Conservation (phyloP, 805 yeast species). For the Wickerhamiella nectarea region DNA sequence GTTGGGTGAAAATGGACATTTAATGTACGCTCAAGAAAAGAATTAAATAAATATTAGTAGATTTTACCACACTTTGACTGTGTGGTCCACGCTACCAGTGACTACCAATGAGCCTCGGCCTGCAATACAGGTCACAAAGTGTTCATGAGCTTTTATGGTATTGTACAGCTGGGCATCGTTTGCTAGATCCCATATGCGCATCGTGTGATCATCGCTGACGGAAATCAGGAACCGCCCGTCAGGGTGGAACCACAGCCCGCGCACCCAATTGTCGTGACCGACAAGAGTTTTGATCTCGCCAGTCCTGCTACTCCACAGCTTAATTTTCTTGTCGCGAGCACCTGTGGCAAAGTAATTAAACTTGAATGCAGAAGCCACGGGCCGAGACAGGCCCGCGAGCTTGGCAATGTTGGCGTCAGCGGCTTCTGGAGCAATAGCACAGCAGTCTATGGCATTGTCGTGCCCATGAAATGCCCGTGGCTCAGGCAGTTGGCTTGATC, state of each 20-base stretch:
- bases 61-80: conserved; percentile 43
- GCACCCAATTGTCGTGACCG: conserved; percentile 85
- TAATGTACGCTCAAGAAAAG: conserved; percentile 3
- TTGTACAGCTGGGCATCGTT: conserved; percentile 33
- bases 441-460: conserved; percentile 68
- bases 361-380: background rate
- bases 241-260: conserved; percentile 57
- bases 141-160: conserved; percentile 49
- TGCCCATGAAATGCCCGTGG: conserved; percentile 62
- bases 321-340: conserved; percentile 62
- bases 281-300: conserved; percentile 39
- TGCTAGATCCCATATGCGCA: conserved; percentile 64
- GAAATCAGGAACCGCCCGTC: conserved; percentile 56
- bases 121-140: conserved; percentile 52
- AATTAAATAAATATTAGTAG: background rate
- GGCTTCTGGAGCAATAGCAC: conserved; percentile 45
- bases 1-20: conserved; percentile 3
- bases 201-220: conserved; percentile 65
- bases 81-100: conserved; percentile 50
- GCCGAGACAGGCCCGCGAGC: conserved; percentile 28
- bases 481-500: conserved; percentile 47
- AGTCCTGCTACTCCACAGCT: conserved; percentile 64
- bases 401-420: conserved; percentile 38
- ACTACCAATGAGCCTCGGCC: conserved; percentile 35
- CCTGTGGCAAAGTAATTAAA: conserved; percentile 59